Evolutionary conservation across 2,329 filamentous ascomycete genomes (phyloP).

Genomic region (Allantophomopsis lycopodina): DNA sequence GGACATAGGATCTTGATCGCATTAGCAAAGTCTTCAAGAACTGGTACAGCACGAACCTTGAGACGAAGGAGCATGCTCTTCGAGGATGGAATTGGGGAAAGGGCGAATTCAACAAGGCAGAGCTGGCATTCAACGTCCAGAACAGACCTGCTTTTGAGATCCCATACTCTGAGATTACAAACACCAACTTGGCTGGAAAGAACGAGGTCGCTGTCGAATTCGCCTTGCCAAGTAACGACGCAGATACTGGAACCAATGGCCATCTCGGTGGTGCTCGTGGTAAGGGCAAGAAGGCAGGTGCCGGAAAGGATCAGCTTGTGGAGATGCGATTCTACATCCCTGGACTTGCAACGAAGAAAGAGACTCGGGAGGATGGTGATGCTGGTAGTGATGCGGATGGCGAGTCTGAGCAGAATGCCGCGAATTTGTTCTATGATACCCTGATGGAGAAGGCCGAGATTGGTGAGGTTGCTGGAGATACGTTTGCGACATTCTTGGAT

Average conservation of each 20-base stretch:
- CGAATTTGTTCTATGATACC: slow-evolving; percentile 95
- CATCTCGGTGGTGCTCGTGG: slow-evolving; percentile 58
- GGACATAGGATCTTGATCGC: slow-evolving; percentile 66
- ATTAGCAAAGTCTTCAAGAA: slow-evolving; percentile 90
- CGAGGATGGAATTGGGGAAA: slow-evolving; percentile 99
- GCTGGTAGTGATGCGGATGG: slow-evolving; percentile 48
- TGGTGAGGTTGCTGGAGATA: slow-evolving; percentile 96
- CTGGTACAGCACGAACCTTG: slow-evolving; percentile 90
- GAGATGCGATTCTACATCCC: slow-evolving; percentile 99
- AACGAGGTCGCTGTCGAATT: slow-evolving; percentile 98
- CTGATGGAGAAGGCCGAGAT: slow-evolving; percentile 98
- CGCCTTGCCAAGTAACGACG: slow-evolving; percentile 57
- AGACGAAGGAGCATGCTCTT: slow-evolving; percentile 86
- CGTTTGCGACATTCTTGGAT: slow-evolving; percentile 93
- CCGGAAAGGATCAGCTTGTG: slow-evolving; percentile 81
- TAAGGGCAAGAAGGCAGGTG: slow-evolving; percentile 79
- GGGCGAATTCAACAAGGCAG: slow-evolving; percentile 88
- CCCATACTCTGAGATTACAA: slow-evolving; percentile 92
- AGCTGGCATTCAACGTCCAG: slow-evolving; percentile 92
- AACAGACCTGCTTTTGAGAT: slow-evolving; percentile 95
- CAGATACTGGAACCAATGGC: slow-evolving; percentile 61
- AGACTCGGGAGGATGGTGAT: slow-evolving; percentile 47
- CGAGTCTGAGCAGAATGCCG: slow-evolving; percentile 85
- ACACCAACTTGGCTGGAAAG: slow-evolving; percentile 93
- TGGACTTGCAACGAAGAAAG: slow-evolving; percentile 70